Evolutionary conservation across 2,329 filamentous ascomycete genomes (phyloP).

Genomic region (Trichoderma sp.): DNA sequence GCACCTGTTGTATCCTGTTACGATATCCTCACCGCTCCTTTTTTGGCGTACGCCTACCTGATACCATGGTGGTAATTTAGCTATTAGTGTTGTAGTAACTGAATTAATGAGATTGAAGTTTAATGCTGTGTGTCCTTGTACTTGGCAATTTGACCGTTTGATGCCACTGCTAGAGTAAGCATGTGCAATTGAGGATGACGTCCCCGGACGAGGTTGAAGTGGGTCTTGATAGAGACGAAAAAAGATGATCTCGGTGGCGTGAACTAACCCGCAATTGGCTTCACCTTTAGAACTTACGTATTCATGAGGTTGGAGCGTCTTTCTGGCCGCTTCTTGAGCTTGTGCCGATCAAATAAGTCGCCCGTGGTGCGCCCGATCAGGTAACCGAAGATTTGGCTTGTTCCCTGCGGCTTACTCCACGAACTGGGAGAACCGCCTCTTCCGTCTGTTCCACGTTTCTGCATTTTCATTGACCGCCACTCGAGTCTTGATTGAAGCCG

Average conservation of each 20-base stretch:
- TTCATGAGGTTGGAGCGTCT: neutral
- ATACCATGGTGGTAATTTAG: constrained; percentile 10
- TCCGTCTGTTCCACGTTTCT: neutral
- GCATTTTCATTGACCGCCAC: neutral
- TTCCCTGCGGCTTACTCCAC: neutral
- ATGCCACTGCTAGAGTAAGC: no score
- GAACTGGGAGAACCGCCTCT: neutral
- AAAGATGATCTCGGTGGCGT: neutral
- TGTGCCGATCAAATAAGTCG: neutral
- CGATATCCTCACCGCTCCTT: constrained; percentile 1
- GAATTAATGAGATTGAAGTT: neutral
- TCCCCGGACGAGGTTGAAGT: neutral
- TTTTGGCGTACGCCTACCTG: constrained; percentile 1
- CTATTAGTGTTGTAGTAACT: constrained; percentile 11
- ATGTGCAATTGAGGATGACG: neutral
- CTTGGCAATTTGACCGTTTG: no score
- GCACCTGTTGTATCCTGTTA: neutral
- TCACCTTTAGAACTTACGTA: neutral
- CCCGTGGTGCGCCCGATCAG: neutral
- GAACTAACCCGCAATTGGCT: neutral
- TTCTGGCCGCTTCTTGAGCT: neutral
- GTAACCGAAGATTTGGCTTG: neutral
- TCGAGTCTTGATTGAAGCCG: neutral
- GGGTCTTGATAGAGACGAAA: neutral
- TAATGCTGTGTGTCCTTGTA: neutral